These are phyloP conservation scores for Penicillium goetzii DNA, from an alignment of 495 filamentous ascomycete species.

Conservation along the genomic window DNA sequence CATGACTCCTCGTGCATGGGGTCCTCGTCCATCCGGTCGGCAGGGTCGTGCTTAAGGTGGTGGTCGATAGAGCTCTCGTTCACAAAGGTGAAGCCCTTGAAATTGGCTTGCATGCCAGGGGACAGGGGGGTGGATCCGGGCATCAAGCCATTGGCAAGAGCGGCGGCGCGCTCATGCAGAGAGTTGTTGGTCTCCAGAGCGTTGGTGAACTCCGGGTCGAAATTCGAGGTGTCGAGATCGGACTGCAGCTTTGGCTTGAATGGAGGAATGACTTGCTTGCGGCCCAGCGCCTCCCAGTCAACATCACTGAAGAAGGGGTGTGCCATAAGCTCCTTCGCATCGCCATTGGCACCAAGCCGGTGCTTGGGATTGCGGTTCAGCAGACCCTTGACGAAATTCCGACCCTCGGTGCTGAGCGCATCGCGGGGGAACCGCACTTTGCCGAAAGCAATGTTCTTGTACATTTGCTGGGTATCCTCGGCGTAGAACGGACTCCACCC, in stretches of 20 bases:
- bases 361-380: slow-evolving; percentile 97
- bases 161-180: slow-evolving; percentile 84
- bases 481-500: slow-evolving; percentile 99
- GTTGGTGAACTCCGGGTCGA: slow-evolving; percentile 98
- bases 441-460: slow-evolving; percentile 99
- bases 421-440: slow-evolving; percentile 97
- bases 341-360: slow-evolving; percentile 84
- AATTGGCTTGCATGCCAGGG: slow-evolving; percentile 95
- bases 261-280: slow-evolving; percentile 92
- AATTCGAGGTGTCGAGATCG: slow-evolving; percentile 94
- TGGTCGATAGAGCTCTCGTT: slow-evolving; percentile 96
- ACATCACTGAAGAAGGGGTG: slow-evolving; percentile 95
- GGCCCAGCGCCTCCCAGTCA: slow-evolving; percentile 83
- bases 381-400: slow-evolving; percentile 97
- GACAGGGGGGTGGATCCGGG: slow-evolving; percentile 87
- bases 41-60: slow-evolving; percentile 68
- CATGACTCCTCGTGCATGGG: slow-evolving; percentile 57
- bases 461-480: slow-evolving; percentile 99
- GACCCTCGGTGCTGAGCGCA: slow-evolving; percentile 87
- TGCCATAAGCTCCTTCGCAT: slow-evolving; percentile 92
- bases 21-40: slow-evolving; percentile 76
- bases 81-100: slow-evolving; percentile 97
- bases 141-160: slow-evolving; percentile 73
- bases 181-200: slow-evolving; percentile 71
- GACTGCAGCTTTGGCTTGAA: slow-evolving; percentile 98